A percentile compares a stretch with the other conserved stretches of the same genome.
These are phyloP conservation scores for Conidiobolus incongruus DNA, from an alignment of 371 early-diverging fungal genomes.

Conservation along the genomic window DNA sequence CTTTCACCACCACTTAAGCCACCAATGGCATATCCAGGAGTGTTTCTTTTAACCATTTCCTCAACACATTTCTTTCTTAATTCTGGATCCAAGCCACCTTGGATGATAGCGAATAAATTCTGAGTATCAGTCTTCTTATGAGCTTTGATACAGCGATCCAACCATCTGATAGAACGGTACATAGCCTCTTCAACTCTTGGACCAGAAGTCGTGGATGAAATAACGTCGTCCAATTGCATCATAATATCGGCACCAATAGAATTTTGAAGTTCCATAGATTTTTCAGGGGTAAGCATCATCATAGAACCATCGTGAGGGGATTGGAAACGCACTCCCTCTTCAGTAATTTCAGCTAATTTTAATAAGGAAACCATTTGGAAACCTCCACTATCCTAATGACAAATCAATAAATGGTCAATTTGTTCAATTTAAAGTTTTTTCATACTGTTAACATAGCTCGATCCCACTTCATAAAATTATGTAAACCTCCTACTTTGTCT, in stretches of 20 bases:
- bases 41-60: slow-evolving; percentile 72
- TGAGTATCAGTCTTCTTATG: slow-evolving; percentile 51
- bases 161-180: slow-evolving; percentile 85
- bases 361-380: slow-evolving; percentile 90
- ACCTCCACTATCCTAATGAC: slow-evolving; percentile 59
- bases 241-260: slow-evolving; percentile 92
- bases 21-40: slow-evolving; percentile 88
- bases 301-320: slow-evolving; percentile 60
- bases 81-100: slow-evolving; percentile 68
- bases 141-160: slow-evolving; percentile 77
- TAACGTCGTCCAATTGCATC: slow-evolving; percentile 96
- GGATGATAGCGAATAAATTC: slow-evolving; percentile 89
- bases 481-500: slow-evolving; percentile 55
- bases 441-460: slow-evolving; percentile 59
- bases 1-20: slow-evolving; percentile 91
- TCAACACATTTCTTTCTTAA: slow-evolving; percentile 56
- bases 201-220: slow-evolving; percentile 62
- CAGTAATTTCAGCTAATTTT: slow-evolving; percentile 66
- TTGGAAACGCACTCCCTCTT: slow-evolving; percentile 81
- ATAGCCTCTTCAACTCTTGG: slow-evolving; percentile 81
- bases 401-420: neutral
- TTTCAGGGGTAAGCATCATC: slow-evolving; percentile 88
- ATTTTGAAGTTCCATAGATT: slow-evolving; percentile 81
- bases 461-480: slow-evolving; percentile 77
- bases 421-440: neutral